Percentiles rank a stretch among this genome's conserved stretches.
Conservation (phyloP, 2,329 filamentous ascomycete genomes). For the Venturia oleaginea region DNA sequence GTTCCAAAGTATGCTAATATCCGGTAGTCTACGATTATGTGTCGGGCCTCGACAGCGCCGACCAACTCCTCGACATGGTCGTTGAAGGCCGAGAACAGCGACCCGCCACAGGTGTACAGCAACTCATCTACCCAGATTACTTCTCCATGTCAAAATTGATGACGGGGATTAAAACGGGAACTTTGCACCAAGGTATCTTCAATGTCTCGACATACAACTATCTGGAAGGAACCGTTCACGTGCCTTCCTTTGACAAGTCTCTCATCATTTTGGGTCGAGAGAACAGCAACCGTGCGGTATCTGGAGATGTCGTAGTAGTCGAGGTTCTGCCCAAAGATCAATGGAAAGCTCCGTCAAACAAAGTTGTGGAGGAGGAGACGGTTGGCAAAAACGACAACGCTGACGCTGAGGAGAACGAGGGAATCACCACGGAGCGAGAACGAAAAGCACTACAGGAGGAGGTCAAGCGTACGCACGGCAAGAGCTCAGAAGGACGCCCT, state of each 20-base stretch:
- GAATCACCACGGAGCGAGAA: constrained; percentile 82
- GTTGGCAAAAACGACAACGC: constrained; percentile 91
- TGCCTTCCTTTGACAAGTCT: constrained; percentile 80
- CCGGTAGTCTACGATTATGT: constrained; percentile 60
- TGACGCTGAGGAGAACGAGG: constrained; percentile 63
- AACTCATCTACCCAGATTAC: constrained; percentile 76
- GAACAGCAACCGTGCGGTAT: constrained; percentile 89
- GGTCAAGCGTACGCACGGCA: constrained; percentile 74
- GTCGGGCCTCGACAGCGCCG: constrained; percentile 70
- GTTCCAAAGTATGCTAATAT: not conserved
- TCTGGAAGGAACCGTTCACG: constrained; percentile 83
- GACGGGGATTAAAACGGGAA: constrained; percentile 81
- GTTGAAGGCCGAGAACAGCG: constrained; percentile 65
- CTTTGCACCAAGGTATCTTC: constrained; percentile 89
- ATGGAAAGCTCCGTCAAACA: constrained; percentile 93
- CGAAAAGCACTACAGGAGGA: constrained; percentile 81
- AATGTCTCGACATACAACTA: constrained; percentile 98
- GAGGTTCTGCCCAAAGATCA: constrained; percentile 89
- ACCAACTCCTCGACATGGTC: constrained; percentile 87
- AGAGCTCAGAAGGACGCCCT: constrained; percentile 63
- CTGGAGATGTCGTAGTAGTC: constrained; percentile 86
- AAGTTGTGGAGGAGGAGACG: constrained; percentile 89
- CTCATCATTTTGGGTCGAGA: constrained; percentile 84
- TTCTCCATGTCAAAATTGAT: constrained; percentile 84
- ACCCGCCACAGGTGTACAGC: constrained; percentile 53